These are phyloP conservation scores for Kalanchoe fedtschenkoi DNA, from an alignment of 164 flowering plant genomes.

Conservation along the genomic window DNA sequence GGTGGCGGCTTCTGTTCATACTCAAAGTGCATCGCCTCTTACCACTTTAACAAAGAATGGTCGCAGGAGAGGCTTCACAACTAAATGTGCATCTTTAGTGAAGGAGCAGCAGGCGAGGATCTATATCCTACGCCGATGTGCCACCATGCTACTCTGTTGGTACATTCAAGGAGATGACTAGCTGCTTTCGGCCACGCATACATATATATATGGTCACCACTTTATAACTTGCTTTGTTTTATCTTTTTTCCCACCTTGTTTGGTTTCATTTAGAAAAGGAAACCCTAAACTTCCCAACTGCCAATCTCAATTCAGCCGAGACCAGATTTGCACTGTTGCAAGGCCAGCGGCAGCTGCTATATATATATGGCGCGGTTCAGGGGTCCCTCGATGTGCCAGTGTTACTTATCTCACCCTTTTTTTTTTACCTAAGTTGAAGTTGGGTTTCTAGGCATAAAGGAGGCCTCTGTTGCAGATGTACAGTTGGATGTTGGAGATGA, in stretches of 20 bases:
- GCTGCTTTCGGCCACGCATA: no score
- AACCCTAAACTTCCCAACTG: neutral
- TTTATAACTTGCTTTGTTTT: neutral
- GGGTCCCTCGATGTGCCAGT: neutral
- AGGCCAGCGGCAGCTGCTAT: neutral
- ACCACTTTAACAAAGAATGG: neutral
- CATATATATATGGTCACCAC: neutral
- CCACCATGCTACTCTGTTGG: slow-evolving; percentile 73
- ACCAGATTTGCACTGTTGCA: neutral
- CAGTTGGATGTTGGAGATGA: neutral
- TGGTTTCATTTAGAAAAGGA: neutral
- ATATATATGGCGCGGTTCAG: neutral
- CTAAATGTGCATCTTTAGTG: slow-evolving; percentile 46
- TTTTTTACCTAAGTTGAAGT: slow-evolving; percentile 3
- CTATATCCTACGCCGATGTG: slow-evolving; percentile 69
- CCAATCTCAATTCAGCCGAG: neutral
- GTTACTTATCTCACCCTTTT: neutral
- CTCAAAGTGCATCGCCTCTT: neutral
- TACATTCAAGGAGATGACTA: slow-evolving; percentile 61
- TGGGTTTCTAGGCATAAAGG: slow-evolving; percentile 2
- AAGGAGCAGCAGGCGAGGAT: slow-evolving; percentile 62
- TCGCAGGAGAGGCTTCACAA: slow-evolving; percentile 28
- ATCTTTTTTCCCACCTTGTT: neutral
- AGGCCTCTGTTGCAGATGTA: neutral
- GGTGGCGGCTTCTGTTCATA: neutral